phyloP scores from a whole-genome alignment of 2,329 filamentous ascomycete species.

The Botrytis elliptica region DNA sequence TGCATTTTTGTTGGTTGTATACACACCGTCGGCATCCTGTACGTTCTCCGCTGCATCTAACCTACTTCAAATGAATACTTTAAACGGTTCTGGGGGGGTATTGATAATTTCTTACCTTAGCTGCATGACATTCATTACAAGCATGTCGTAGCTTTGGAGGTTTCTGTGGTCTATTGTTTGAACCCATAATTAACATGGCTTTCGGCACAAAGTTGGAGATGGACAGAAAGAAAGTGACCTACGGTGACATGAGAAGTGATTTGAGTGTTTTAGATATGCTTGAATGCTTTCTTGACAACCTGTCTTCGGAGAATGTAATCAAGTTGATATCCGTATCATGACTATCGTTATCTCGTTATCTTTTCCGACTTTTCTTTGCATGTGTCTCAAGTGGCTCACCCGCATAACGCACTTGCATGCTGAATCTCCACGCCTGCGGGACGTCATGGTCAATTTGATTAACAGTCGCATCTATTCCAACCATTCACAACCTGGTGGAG shows the following conservation, averaged over 20 bases:
- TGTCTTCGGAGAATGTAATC: no score
- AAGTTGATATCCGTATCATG: neutral
- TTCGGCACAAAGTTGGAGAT: neutral
- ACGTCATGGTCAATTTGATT: neutral
- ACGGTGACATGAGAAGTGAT: neutral
- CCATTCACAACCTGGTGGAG: neutral
- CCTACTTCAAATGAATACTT: constrained; percentile 13
- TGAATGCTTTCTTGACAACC: neutral
- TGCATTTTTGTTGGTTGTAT: constrained; percentile 15
- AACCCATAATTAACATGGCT: neutral
- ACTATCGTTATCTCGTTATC: neutral
- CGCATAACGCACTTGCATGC: neutral
- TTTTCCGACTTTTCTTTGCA: neutral
- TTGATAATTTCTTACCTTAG: constrained; percentile 3
- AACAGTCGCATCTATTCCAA: neutral
- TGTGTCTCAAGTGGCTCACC: neutral
- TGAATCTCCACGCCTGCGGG: neutral
- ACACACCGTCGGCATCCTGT: constrained; percentile 18
- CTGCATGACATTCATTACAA: constrained; percentile 20
- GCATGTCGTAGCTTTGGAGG: constrained; percentile 19
- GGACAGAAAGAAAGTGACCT: neutral
- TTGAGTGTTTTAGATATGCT: neutral
- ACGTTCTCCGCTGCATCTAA: constrained; percentile 16
- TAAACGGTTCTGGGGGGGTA: neutral
- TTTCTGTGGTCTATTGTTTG: constrained; percentile 6